Base-by-base conservation (phyloP, 2,329 filamentous ascomycete species). In the Calcarisporium arbuscula region DNA sequence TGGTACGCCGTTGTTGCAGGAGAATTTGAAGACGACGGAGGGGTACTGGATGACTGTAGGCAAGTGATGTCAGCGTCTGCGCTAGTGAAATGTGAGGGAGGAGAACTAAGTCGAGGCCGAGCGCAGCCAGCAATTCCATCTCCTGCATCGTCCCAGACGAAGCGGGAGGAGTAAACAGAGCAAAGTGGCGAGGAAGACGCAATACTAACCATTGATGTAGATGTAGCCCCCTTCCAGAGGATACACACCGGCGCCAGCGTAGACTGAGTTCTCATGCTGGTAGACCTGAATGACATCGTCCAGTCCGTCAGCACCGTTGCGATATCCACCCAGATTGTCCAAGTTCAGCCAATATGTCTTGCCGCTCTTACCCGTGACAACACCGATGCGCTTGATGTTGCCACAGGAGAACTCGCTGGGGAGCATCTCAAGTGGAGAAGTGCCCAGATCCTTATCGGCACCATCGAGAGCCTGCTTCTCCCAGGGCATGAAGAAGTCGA, bases 1-100 rank as follows among this genome's bases (percentile, higher is more conserved):
- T 1, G 73, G 67, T 8, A 68, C 60, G 4, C 72, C 72, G 16
- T 56, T 54, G 40, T 62, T 56, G 48, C 70, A 76, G 3, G 67
- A 65, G 48, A 77, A 77, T 43, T 76, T 72, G 61, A 76, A 77
- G 14, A 74, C 70, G 32, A 71, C 64, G 0, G 71, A 71, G 11
- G 67, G 62, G 44, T 69, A 70, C 44, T 69, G 63, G 34, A 77
- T 74, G 5, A 75, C 53, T n/a, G n/a, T n/a, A n/a, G n/a, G n/a
- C n/a, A n/a, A n/a, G n/a, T 50, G 58, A 5, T n/a, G 5, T n/a
- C n/a, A 4, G 0, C 2, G 27, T 48, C 3, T 46, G 43, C 14
- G 12, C 8, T 3, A 5, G 29, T 32, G 27, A 0, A 2, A 1
- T 6, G 3, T 19, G 6, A 5, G 28, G 2, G 2, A 0, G 4